These are phyloP conservation scores for Ilyonectria destructans DNA, from an alignment of 2,329 filamentous ascomycete species.

Conservation along the genomic window DNA sequence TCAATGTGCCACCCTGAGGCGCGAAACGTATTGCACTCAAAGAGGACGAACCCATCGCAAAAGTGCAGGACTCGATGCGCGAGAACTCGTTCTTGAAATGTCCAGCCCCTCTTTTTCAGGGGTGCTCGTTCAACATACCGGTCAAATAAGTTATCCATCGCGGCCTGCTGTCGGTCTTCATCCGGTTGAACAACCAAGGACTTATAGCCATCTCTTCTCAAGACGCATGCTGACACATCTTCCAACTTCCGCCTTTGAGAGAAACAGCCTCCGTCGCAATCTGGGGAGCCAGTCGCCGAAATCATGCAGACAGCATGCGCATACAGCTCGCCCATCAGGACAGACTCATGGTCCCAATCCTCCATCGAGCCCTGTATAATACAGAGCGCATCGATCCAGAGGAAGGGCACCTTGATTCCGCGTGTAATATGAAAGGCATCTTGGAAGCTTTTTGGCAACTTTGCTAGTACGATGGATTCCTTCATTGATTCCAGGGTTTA, in stretches of 20 bases:
- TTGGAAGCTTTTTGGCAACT: constrained; percentile 10
- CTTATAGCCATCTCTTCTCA: not conserved
- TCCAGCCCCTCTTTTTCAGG: constrained; percentile 9
- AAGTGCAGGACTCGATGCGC: constrained; percentile 10
- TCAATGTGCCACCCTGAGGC: not conserved
- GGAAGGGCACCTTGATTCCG: not conserved
- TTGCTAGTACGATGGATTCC: not conserved
- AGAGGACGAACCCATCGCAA: constrained; percentile 10
- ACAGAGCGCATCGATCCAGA: constrained; percentile 48
- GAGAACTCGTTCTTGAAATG: constrained; percentile 19
- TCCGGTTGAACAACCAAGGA: not conserved
- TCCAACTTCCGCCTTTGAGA: not conserved
- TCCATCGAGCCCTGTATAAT: constrained; percentile 40
- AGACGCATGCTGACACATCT: not conserved
- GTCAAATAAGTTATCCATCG: constrained; percentile 12
- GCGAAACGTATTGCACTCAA: constrained; percentile 13
- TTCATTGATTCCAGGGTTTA: not conserved
- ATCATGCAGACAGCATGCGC: constrained; percentile 2
- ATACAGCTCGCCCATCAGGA: constrained; percentile 4
- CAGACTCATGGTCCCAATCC: constrained; percentile 38
- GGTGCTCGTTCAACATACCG: constrained; percentile 3
- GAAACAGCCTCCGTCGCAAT: constrained; percentile 7
- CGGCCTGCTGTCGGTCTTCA: not conserved
- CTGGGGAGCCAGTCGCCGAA: constrained; percentile 2
- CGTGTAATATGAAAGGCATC: not conserved